These are phyloP conservation scores for Blechomonas ayalai DNA, from an alignment of 208 protist genomes.

Conservation along the genomic window DNA sequence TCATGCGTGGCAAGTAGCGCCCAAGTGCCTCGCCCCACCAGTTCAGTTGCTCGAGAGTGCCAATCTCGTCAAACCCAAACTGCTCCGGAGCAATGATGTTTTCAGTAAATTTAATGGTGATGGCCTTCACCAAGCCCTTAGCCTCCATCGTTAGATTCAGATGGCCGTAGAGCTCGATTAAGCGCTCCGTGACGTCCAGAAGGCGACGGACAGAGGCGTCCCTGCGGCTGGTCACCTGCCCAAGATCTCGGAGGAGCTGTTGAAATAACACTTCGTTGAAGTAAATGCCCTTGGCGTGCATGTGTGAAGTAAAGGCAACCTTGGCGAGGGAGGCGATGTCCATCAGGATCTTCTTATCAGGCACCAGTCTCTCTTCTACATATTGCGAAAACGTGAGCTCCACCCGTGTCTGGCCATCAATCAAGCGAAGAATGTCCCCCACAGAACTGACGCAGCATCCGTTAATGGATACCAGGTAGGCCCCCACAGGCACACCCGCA, in stretches of 20 bases:
- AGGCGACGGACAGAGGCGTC: slow-evolving; percentile 38
- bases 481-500: slow-evolving; percentile 67
- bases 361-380: slow-evolving; percentile 38
- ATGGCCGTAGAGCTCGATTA: slow-evolving; percentile 85
- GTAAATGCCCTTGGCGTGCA: slow-evolving; percentile 87
- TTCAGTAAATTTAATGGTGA: slow-evolving; percentile 67
- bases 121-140: slow-evolving; percentile 71
- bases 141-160: slow-evolving; percentile 79
- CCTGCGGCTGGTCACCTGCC: slow-evolving; percentile 22
- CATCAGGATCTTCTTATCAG: slow-evolving; percentile 54
- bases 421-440: slow-evolving; percentile 69
- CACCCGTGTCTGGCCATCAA: slow-evolving; percentile 63
- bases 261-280: slow-evolving; percentile 85
- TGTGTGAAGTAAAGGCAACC: slow-evolving; percentile 66
- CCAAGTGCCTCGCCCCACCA: slow-evolving; percentile 79
- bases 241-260: slow-evolving; percentile 36
- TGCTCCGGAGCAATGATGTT: slow-evolving; percentile 64
- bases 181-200: slow-evolving; percentile 53
- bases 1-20: slow-evolving; percentile 62
- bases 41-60: slow-evolving; percentile 81
- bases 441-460: slow-evolving; percentile 41
- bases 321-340: slow-evolving; percentile 58
- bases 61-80: slow-evolving; percentile 76
- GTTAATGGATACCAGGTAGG: slow-evolving; percentile 69
- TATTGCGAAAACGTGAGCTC: slow-evolving; percentile 50